phyloP scores from a whole-genome alignment of 2,329 filamentous ascomycete genomes.

The Aspergillus fructus region DNA sequence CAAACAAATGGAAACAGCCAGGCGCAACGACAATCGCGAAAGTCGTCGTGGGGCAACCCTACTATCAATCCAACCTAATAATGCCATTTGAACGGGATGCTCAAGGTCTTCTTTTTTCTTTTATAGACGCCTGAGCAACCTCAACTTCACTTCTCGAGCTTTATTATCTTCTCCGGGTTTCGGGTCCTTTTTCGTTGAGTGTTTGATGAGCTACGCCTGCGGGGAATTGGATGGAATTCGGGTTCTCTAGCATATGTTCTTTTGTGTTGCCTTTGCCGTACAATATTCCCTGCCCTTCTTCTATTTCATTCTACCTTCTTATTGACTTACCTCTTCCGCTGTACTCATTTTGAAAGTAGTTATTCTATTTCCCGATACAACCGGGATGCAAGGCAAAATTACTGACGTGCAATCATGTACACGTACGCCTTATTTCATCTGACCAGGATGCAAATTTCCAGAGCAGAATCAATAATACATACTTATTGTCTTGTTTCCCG shows the following conservation, averaged over 20 bases:
- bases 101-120: not conserved
- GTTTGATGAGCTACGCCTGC: constrained; percentile 24
- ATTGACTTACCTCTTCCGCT: constrained; percentile 7
- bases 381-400: constrained; percentile 2
- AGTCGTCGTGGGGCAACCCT: constrained; percentile 30
- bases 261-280: constrained; percentile 20
- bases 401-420: not conserved
- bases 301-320: not conserved
- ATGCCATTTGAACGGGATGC: constrained; percentile 5
- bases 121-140: not conserved
- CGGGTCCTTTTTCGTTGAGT: constrained; percentile 20
- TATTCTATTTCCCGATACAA: constrained; percentile 1
- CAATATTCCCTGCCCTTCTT: constrained; percentile 16
- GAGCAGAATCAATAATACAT: not conserved
- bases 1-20: constrained; percentile 23
- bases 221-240: constrained; percentile 17
- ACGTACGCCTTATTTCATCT: not conserved
- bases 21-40: constrained; percentile 28
- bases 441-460: constrained; percentile 1
- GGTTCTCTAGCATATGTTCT: constrained; percentile 21
- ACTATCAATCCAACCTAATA: constrained; percentile 25
- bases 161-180: constrained; percentile 15
- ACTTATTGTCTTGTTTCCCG: not conserved
- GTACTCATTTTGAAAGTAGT: constrained; percentile 16
- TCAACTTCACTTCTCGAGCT: constrained; percentile 4